Evolutionary conservation across 2,329 filamentous ascomycete species (phyloP).

Genomic region (Calonectria crousiana): DNA sequence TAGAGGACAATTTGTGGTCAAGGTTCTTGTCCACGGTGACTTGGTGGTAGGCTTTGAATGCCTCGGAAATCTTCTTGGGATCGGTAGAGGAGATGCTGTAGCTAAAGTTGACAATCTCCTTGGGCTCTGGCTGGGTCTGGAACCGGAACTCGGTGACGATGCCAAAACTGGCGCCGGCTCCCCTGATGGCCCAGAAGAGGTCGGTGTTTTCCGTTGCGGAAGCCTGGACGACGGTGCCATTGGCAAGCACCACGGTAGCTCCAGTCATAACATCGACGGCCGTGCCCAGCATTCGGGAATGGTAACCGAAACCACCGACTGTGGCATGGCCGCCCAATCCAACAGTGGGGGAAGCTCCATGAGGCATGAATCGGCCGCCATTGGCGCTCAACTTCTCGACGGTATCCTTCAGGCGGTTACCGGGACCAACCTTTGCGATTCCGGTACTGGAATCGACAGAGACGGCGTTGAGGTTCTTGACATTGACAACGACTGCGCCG

Average conservation of each 20-base stretch:
- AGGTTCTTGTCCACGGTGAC: neutral
- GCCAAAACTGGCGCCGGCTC: conserved; percentile 6
- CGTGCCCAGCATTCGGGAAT: conserved; percentile 4
- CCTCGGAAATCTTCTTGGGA: neutral
- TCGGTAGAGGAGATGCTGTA: neutral
- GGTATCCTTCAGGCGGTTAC: neutral
- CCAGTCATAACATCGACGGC: conserved; percentile 3
- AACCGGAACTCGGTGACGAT: conserved; percentile 11
- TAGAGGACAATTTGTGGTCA: neutral
- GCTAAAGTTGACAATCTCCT: neutral
- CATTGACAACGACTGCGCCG: neutral
- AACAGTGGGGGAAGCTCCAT: conserved; percentile 20
- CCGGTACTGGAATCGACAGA: conserved; percentile 1
- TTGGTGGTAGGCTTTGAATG: conserved; percentile 8
- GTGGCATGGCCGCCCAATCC: conserved; percentile 18
- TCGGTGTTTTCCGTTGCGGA: neutral
- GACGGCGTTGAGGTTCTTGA: neutral
- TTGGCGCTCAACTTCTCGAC: neutral
- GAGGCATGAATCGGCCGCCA: conserved; percentile 16
- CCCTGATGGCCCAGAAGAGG: conserved; percentile 1
- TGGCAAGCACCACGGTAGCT: neutral
- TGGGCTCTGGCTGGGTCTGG: conserved; percentile 8
- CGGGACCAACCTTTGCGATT: neutral
- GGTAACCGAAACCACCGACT: conserved; percentile 14
- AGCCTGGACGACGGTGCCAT: neutral